phyloP scores from a whole-genome alignment of 2,329 filamentous ascomycete species.

The Xylariaceae sp. region DNA sequence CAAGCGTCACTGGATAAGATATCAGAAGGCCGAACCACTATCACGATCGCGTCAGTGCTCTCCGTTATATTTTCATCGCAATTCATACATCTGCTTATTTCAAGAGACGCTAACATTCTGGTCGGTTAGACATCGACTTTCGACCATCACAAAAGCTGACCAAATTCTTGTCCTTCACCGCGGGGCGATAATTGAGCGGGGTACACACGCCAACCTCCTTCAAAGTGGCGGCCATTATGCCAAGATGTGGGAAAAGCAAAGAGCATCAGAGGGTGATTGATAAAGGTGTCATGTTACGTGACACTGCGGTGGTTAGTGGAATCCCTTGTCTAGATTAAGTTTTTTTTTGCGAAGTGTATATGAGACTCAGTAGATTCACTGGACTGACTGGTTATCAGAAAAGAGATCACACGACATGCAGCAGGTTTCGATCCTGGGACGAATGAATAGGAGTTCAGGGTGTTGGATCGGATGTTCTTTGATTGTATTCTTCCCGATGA shows the following conservation, averaged over 20 bases:
- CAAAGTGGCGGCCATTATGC: slow-evolving; percentile 41
- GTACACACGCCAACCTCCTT: slow-evolving; percentile 44
- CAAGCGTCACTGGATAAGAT: slow-evolving; percentile 47
- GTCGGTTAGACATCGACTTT: slow-evolving; percentile 44
- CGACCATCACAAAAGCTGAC: slow-evolving; percentile 51
- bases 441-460: too few relatives aligned
- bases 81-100: neutral
- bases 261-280: slow-evolving; percentile 34
- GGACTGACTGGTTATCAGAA: too few relatives aligned
- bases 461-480: too few relatives aligned
- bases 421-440: too few relatives aligned
- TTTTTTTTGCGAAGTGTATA: too few relatives aligned
- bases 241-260: slow-evolving; percentile 50
- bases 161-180: slow-evolving; percentile 50
- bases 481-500: too few relatives aligned
- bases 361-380: too few relatives aligned
- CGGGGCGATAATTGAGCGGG: slow-evolving; percentile 46
- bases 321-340: too few relatives aligned
- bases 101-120: neutral
- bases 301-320: too few relatives aligned
- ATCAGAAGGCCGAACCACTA: slow-evolving; percentile 44
- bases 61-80: too few relatives aligned
- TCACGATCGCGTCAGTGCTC: slow-evolving; percentile 42
- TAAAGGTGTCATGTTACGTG: too few relatives aligned
- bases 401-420: too few relatives aligned